Base-by-base conservation (phyloP, 1,139 yeast genomes). In the Pneumocystis sp. region DNA sequence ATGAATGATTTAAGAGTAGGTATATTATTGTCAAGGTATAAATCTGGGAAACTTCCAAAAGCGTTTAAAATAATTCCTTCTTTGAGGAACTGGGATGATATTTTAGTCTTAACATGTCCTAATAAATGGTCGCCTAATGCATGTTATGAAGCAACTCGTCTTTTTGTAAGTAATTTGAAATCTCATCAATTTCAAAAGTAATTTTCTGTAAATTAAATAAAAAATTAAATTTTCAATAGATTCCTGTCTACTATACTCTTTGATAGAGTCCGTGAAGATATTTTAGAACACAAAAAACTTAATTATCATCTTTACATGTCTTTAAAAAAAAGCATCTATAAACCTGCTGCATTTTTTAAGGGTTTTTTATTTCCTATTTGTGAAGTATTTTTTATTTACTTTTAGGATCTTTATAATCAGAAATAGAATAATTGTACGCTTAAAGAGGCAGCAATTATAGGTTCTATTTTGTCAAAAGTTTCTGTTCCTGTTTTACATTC, bases 51-150 rank as follows among this genome's bases (percentile, higher is more conserved):
- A 76, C 81, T 93, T 66, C 98, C 98, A 29, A 91, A 93, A 73
- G 82, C 95, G 57, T 93, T 93, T 80, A 93, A 93, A 74, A 96
- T 93, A 67, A 83, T 95, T 67, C 99, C 99, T 56, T 83, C 96
- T 7, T 81, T 93, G 70, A 85, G 83, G 71, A 91, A 91, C 76
- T 93, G 99, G 99, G 90, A 90, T 74, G 97, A 93, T 75, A 87
- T 95, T 50, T 78, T 93, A 59, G 91, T 85, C 72, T 97, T 93
- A 39, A 91, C 98, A 1, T 84, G 89, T 71, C 98, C 98, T 12
- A 89, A 85, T 68, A 78, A 80, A 40, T 93, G 99, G 99, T 88
- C 97, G 6, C 93, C 97, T n/a, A 95, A 91, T 73, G 96, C 95
- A 1, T 85, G 87, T 1, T 93, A 87, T 73, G 97, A 95, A 75